Conservation (phyloP, 106 monocot genomes). For the Dioscorea dumetorum region DNA sequence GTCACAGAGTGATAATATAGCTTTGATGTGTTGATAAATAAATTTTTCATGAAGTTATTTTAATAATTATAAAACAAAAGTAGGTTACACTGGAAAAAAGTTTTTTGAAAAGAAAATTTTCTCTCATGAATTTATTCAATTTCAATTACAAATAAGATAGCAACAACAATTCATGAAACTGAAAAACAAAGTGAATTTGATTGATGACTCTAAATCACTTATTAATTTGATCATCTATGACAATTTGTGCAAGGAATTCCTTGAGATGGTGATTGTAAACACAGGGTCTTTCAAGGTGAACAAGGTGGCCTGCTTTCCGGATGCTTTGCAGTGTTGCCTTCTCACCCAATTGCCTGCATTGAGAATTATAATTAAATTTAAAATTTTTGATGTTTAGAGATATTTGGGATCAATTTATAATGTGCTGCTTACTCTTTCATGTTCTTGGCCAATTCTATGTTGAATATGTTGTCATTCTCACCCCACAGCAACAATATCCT, state of each 20-base stretch:
- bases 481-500: slow-evolving; percentile 36
- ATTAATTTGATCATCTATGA: neutral
- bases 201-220: neutral
- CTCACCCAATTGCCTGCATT: slow-evolving; percentile 65
- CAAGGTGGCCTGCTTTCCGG: slow-evolving; percentile 68
- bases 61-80: too few species aligned
- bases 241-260: slow-evolving; percentile 48
- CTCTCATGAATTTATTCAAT: neutral
- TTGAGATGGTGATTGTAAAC: slow-evolving; percentile 53
- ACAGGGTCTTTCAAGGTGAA: slow-evolving; percentile 68
- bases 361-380: too few species aligned
- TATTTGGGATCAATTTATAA: neutral
- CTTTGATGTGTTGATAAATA: too few species aligned
- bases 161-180: neutral
- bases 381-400: too few species aligned
- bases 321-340: slow-evolving; percentile 42
- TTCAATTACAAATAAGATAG: neutral
- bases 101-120: too few species aligned
- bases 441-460: slow-evolving; percentile 29
- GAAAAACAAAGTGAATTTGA: neutral
- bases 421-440: slow-evolving; percentile 24
- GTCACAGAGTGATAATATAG: too few species aligned
- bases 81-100: too few species aligned
- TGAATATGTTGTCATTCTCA: slow-evolving; percentile 33
- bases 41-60: too few species aligned